Evolutionary conservation across 257 asterid species (phyloP).

Genomic region (Nemophila menziesii): DNA sequence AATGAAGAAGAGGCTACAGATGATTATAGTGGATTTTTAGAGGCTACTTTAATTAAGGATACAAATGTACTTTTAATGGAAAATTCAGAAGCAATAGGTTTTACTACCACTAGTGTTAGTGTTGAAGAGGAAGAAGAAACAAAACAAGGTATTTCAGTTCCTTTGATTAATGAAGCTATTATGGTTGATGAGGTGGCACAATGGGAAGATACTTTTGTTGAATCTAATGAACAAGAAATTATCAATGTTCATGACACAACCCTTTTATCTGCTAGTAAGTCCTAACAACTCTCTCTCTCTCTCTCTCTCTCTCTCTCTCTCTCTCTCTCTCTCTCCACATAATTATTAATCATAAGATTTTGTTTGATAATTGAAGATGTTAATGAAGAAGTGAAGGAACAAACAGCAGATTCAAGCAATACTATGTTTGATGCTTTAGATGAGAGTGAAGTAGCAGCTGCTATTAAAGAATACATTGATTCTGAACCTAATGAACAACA

Average conservation of each 20-base stretch:
- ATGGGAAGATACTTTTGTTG: neutral
- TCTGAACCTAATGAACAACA: slow-evolving; percentile 26
- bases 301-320: too few relatives aligned
- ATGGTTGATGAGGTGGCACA: neutral
- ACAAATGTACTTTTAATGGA: neutral
- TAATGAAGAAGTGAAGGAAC: slow-evolving; percentile 9
- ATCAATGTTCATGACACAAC: neutral
- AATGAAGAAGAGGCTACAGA: neutral
- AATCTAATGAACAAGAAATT: neutral
- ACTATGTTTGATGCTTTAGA: slow-evolving; percentile 1
- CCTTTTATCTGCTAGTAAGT: neutral
- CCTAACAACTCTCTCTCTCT: neutral
- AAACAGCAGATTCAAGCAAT: slow-evolving; percentile 10
- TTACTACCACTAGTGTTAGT: neutral
- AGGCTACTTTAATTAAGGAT: neutral
- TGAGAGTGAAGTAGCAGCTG: slow-evolving; percentile 35
- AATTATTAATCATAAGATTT: too few relatives aligned
- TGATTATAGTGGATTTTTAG: neutral
- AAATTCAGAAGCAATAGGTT: neutral
- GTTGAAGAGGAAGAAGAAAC: neutral
- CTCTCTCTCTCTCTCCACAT: too few relatives aligned
- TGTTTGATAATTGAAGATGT: neutral
- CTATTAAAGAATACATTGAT: slow-evolving; percentile 29
- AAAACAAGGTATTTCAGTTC: neutral
- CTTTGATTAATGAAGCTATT: neutral